phyloP scores from a whole-genome alignment of 2,329 filamentous ascomycete species.

The Fusarium sp. region DNA sequence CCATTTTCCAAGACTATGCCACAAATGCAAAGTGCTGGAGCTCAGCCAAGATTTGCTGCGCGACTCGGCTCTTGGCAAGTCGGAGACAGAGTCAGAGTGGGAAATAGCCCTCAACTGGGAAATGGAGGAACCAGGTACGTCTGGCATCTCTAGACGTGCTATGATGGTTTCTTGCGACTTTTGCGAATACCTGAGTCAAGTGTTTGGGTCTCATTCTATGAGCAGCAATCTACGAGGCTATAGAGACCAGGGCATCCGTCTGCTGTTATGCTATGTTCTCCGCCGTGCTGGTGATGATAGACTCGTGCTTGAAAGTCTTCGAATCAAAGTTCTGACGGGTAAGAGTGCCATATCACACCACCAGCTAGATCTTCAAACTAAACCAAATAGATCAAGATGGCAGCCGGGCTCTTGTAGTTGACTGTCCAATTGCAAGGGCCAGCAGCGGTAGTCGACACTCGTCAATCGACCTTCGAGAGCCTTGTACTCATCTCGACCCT shows the following conservation, averaged over 20 bases:
- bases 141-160: too few species aligned
- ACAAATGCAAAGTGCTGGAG: neutral
- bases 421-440: neutral
- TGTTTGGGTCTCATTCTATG: too few species aligned
- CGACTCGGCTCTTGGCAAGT: neutral
- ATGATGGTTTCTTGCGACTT: neutral
- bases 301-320: neutral
- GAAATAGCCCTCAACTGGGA: neutral
- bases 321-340: neutral
- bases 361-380: neutral
- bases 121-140: neutral
- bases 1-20: neutral
- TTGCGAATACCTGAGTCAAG: neutral
- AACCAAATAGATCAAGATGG: neutral
- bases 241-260: neutral
- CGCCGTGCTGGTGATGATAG: neutral
- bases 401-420: neutral
- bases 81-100: neutral
- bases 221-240: too few species aligned
- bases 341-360: too few species aligned
- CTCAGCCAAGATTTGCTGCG: neutral
- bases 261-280: neutral
- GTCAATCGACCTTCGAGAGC: neutral
- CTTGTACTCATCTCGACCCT: neutral
- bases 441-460: neutral